Evolutionary conservation across 345 rosid species (phyloP), one percentile per base, ranked within the genome.

Genomic region (Lepidium didymum): DNA sequence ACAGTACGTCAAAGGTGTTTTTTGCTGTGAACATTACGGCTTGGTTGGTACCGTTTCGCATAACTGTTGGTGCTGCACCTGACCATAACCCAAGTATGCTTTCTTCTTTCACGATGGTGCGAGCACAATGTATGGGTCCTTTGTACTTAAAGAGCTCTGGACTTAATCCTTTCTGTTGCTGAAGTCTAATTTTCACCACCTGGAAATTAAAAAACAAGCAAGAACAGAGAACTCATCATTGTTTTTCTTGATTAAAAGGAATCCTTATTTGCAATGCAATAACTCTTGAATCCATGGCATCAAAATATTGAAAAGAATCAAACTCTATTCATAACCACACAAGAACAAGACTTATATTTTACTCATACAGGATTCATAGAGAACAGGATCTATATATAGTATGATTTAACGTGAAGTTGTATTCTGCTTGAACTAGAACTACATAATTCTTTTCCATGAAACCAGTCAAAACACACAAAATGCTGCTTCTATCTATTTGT

Each of bases 1-100:
- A 70, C 25, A 91, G 13, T 6, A 84, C 79, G 57, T 94, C 99
- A 33, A 89, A 89, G 2, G 92, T 64, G 68, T 91, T 91, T 75
- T 94, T 94, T 0, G 99, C 96, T 0, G 97, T 91, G 61, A 94
- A 91, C 99, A 88, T 94, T 44, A 88, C 97, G 0, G 99, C 97
- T 77, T 91, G 99, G 80, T 94, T 91, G 19, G 97, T 94, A 9
- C 99, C 97, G 59, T 94, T 94, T 19, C 97, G 91, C 97, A 91
- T 91, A 9, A 94, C 93, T 2, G 97, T 94, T 6, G 99, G 97
- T 31, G 95, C 83, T 62, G 96, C 99, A 46, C 99, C 99, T 53
- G 97, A 87, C 97, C 97, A 94, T 43, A 94, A 81, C 14, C 99
- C 99, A 6, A 80, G 62, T n/a, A 86, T 49, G 59, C 92, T 90